Percentiles rank a stretch among this genome's conserved stretches.
These are phyloP conservation scores for Suhomyces xylopsoci DNA, from an alignment of 805 yeast genomes.

Conservation along the genomic window DNA sequence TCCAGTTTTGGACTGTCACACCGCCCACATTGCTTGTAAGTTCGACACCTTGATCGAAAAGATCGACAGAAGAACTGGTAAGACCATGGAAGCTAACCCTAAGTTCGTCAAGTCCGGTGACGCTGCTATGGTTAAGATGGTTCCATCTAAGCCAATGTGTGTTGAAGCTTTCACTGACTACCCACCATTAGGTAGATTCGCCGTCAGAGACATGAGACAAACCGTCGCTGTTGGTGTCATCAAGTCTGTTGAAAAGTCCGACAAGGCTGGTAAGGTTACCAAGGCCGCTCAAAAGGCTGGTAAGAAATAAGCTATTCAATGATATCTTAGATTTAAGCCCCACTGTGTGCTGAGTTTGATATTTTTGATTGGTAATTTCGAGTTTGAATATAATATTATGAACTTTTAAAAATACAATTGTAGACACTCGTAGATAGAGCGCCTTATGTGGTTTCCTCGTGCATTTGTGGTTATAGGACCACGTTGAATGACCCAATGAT, in stretches of 20 bases:
- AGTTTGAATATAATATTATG: slow-evolving; percentile 1
- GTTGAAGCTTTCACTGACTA: slow-evolving; percentile 44
- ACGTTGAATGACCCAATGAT: not conserved
- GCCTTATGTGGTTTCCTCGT: not conserved
- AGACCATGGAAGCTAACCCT: too few relatives aligned
- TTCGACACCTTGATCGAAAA: too few relatives aligned
- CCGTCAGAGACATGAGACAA: slow-evolving; percentile 99
- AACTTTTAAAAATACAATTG: not conserved
- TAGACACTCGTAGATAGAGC: not conserved
- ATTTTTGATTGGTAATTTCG: not conserved
- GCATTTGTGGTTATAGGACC: not conserved
- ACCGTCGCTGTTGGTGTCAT: slow-evolving; percentile 99
- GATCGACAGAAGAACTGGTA: too few relatives aligned
- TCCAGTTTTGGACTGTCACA: too few relatives aligned
- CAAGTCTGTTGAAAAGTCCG: slow-evolving; percentile 89
- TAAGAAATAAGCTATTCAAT: slow-evolving; percentile 53
- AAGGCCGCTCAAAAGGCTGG: slow-evolving; percentile 88
- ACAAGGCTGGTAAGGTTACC: slow-evolving; percentile 91
- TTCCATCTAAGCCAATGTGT: slow-evolving; percentile 44
- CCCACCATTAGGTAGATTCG: slow-evolving; percentile 47
- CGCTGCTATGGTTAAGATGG: slow-evolving; percentile 42
- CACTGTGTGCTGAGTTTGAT: slow-evolving; percentile 1
- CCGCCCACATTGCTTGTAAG: too few relatives aligned
- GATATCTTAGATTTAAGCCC: not conserved
- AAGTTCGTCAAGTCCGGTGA: slow-evolving; percentile 28